phyloP scores from a whole-genome alignment of 208 protist genomes.

The Phytomonas sp. region DNA sequence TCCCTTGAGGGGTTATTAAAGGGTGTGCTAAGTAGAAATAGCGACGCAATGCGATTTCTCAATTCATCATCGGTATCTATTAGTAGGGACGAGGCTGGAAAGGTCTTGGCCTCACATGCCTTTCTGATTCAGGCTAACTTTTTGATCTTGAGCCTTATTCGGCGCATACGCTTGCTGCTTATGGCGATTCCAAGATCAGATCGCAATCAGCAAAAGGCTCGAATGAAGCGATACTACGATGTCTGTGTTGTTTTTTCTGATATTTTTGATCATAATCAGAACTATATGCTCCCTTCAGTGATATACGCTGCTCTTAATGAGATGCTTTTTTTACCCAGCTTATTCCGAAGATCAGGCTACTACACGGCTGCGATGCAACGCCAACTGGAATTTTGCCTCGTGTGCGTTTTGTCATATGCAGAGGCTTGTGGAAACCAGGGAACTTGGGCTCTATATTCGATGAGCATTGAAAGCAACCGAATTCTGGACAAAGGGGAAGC shows the following conservation, averaged over 20 bases:
- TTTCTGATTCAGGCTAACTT: not conserved
- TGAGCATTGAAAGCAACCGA: not conserved
- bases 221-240: not conserved
- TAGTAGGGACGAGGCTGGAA: not conserved
- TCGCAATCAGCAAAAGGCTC: not conserved
- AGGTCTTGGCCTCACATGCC: not conserved
- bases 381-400: not conserved
- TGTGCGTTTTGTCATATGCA: not conserved
- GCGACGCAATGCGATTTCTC: not conserved
- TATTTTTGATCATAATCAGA: not conserved
- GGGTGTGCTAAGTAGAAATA: not conserved
- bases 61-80: not conserved
- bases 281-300: not conserved
- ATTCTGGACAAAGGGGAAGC: not conserved
- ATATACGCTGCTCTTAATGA: not conserved
- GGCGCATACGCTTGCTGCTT: not conserved
- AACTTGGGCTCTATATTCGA: not conserved
- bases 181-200: not conserved
- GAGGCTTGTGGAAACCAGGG: not conserved
- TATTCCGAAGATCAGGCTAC: not conserved
- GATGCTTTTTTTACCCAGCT: not conserved
- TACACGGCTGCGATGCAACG: not conserved
- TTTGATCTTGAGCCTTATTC: not conserved
- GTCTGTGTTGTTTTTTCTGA: not conserved
- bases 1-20: not conserved